phyloP scores from a whole-genome alignment of 2,329 filamentous ascomycete genomes.

The Periconia macrospinosa region DNA sequence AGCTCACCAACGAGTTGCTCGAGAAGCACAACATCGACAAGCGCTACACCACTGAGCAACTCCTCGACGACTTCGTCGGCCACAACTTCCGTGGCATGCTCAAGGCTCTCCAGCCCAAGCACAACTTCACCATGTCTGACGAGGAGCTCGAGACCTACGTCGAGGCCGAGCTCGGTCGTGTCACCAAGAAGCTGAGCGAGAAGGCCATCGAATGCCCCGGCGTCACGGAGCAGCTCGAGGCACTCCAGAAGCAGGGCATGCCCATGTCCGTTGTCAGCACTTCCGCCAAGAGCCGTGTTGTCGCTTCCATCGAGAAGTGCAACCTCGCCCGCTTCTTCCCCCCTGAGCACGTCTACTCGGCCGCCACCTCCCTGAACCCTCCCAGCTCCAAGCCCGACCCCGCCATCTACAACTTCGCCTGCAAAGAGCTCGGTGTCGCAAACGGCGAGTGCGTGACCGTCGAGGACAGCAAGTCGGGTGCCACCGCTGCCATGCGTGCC shows the following conservation, averaged over 20 bases:
- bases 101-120: slow-evolving; percentile 71
- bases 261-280: slow-evolving; percentile 79
- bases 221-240: slow-evolving; percentile 67
- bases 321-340: slow-evolving; percentile 79
- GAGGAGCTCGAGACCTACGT: slow-evolving; percentile 77
- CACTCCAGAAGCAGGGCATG: slow-evolving; percentile 67
- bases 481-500: slow-evolving; percentile 74
- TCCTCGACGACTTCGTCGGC: slow-evolving; percentile 86
- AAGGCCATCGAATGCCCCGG: slow-evolving; percentile 70
- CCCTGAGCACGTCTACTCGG: slow-evolving; percentile 75
- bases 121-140: slow-evolving; percentile 69
- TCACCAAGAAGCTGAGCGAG: slow-evolving; percentile 76
- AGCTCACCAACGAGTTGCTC: slow-evolving; percentile 85
- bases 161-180: slow-evolving; percentile 74
- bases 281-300: slow-evolving; percentile 75
- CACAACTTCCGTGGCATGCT: slow-evolving; percentile 96
- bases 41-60: slow-evolving; percentile 75
- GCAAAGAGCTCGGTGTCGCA: slow-evolving; percentile 71
- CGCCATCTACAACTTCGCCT: slow-evolving; percentile 79
- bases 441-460: slow-evolving; percentile 75
- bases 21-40: slow-evolving; percentile 63
- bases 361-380: slow-evolving; percentile 73
- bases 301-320: slow-evolving; percentile 77
- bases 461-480: slow-evolving; percentile 87
- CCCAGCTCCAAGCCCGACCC: slow-evolving; percentile 93